These are phyloP conservation scores for Pulveroboletus sp. DNA, from an alignment of 768 basidiomycete genomes.

Conservation along the genomic window DNA sequence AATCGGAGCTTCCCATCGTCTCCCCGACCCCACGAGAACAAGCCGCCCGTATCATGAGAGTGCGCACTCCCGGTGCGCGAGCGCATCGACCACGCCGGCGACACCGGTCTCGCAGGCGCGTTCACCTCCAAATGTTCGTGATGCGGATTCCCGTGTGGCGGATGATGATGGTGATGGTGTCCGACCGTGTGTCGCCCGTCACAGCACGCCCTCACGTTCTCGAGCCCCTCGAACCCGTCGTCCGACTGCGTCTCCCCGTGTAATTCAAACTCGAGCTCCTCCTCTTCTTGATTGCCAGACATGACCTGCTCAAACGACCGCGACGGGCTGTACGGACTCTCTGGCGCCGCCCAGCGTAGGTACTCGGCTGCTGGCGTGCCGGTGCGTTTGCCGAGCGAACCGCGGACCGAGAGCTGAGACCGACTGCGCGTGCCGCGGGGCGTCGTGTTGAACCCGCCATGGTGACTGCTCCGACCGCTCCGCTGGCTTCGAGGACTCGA, in stretches of 20 bases:
- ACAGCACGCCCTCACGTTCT: slow-evolving; percentile 92
- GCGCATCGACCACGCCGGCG: slow-evolving; percentile 84
- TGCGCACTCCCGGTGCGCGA: slow-evolving; percentile 72
- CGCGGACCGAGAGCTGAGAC: slow-evolving; percentile 67
- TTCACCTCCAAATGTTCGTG: slow-evolving; percentile 55
- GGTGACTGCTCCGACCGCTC: slow-evolving; percentile 55
- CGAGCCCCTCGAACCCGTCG: slow-evolving; percentile 84
- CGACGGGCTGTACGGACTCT: slow-evolving; percentile 73
- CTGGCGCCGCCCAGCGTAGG: slow-evolving; percentile 71
- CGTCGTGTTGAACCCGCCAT: slow-evolving; percentile 69
- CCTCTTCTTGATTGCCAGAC: slow-evolving; percentile 39
- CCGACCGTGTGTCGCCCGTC: slow-evolving; percentile 87
- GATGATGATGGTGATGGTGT: slow-evolving; percentile 49
- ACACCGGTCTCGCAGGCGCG: slow-evolving; percentile 54
- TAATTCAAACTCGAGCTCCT: slow-evolving; percentile 79
- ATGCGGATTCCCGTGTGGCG: slow-evolving; percentile 55
- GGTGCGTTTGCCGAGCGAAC: slow-evolving; percentile 78
- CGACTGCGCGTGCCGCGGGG: slow-evolving; percentile 74
- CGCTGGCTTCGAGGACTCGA: slow-evolving; percentile 74
- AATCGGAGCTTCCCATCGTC: slow-evolving; percentile 70
- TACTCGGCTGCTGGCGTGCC: slow-evolving; percentile 94
- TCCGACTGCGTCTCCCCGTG: slow-evolving; percentile 71
- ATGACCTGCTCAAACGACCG: slow-evolving; percentile 60
- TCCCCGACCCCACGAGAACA: slow-evolving; percentile 65
- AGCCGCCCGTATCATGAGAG: slow-evolving; percentile 62